phyloP scores from a whole-genome alignment of 805 yeast species.

The Starmerella scarabaei region DNA sequence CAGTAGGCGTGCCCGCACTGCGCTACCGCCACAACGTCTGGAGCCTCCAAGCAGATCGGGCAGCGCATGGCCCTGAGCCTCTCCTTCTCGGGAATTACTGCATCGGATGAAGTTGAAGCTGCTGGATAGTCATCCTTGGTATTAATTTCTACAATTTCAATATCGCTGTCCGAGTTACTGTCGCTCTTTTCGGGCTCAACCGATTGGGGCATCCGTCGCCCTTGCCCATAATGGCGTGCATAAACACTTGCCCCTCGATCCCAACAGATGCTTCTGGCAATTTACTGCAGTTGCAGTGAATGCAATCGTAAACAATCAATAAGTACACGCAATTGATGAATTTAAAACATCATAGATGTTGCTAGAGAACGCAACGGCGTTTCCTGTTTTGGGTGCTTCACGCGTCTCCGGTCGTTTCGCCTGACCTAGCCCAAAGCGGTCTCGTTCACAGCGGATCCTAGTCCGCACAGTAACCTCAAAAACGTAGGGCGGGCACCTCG shows the following conservation, averaged over 20 bases:
- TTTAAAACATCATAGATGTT: not conserved
- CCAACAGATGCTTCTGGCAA: not conserved
- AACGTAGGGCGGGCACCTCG: too few relatives aligned
- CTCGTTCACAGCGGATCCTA: too few relatives aligned
- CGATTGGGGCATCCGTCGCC: not conserved
- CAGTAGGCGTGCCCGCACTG: slow-evolving; percentile 19
- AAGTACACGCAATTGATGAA: not conserved
- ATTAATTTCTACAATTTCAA: slow-evolving; percentile 14
- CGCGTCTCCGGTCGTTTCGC: too few relatives aligned
- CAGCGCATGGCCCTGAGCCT: slow-evolving; percentile 9
- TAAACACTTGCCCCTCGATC: not conserved
- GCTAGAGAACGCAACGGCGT: too few relatives aligned
- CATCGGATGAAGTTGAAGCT: not conserved
- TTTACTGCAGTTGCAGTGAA: too few relatives aligned
- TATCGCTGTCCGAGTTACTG: slow-evolving; percentile 6
- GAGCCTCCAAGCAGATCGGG: slow-evolving; percentile 18
- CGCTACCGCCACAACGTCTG: slow-evolving; percentile 19
- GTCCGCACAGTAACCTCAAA: too few relatives aligned
- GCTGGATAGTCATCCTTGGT: not conserved
- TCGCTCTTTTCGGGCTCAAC: slow-evolving; percentile 1
- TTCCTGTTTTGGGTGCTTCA: too few relatives aligned
- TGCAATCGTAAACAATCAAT: not conserved
- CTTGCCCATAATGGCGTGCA: not conserved
- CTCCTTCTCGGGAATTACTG: not conserved
- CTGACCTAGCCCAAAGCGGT: too few relatives aligned